Percentiles rank a stretch among this genome's conserved stretches.
These are phyloP conservation scores for Asclepias syriaca DNA, from an alignment of 257 asterid genomes.

Conservation along the genomic window DNA sequence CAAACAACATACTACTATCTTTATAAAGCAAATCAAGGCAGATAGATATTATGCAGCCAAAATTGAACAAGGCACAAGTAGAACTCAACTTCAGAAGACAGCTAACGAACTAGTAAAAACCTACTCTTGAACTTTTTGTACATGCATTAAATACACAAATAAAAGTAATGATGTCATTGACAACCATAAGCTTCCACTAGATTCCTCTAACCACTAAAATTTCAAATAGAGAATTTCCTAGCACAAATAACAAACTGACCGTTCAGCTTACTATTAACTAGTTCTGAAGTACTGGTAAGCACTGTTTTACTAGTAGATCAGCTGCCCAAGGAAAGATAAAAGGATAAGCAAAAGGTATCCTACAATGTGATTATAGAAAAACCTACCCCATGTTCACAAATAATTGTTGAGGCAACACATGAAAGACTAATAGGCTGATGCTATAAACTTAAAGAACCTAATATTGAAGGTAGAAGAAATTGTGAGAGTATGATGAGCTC, in stretches of 20 bases:
- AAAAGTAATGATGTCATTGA: background rate
- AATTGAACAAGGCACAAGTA: background rate
- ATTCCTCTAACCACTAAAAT: background rate
- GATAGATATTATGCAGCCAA: background rate
- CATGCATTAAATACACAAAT: background rate
- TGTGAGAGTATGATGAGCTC: background rate
- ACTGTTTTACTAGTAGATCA: constrained; percentile 4
- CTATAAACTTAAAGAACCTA: constrained; percentile 1
- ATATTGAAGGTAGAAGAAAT: background rate
- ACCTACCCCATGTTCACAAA: background rate
- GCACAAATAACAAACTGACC: background rate
- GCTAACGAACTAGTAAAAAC: background rate
- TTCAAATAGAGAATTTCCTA: background rate
- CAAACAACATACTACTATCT: background rate
- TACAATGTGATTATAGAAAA: background rate
- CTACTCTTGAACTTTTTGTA: background rate
- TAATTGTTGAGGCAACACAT: background rate
- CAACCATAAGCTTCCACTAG: background rate
- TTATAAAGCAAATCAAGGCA: background rate
- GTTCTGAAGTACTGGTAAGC: background rate
- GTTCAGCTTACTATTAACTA: background rate
- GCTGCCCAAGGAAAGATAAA: background rate
- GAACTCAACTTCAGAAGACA: background rate
- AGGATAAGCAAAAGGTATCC: background rate
- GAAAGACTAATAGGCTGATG: background rate